phyloP scores from a whole-genome alignment of 108 stramenopile species.

The Asterionellopsis glacialis region DNA sequence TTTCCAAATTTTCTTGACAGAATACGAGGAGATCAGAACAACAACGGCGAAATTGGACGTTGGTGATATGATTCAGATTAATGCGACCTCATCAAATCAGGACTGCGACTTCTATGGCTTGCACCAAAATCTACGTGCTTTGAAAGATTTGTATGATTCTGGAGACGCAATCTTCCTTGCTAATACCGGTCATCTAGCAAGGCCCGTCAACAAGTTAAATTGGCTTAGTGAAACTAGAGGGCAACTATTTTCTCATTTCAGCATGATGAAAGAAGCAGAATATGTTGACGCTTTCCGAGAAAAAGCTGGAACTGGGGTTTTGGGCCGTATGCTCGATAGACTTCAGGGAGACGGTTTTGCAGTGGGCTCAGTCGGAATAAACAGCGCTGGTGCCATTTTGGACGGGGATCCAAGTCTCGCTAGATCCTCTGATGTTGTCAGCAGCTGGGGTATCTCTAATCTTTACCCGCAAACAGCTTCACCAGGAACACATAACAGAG shows the following conservation, averaged over 20 bases:
- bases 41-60: conserved; percentile 15
- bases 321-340: conserved; percentile 5
- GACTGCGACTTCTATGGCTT: conserved; percentile 39
- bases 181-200: conserved; percentile 29
- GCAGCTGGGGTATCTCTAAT: too few relatives aligned
- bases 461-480: too few relatives aligned
- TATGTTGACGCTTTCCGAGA: conserved; percentile 30
- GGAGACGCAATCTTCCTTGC: conserved; percentile 40
- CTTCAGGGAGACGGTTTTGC: conserved; percentile 14
- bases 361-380: neutral
- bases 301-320: conserved; percentile 30
- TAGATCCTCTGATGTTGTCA: too few relatives aligned
- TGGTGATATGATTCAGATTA: conserved; percentile 12
- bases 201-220: conserved; percentile 11
- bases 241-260: conserved; percentile 57
- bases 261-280: conserved; percentile 27
- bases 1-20: conserved; percentile 12
- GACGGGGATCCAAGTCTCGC: too few relatives aligned
- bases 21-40: conserved; percentile 30
- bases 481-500: too few relatives aligned
- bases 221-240: conserved; percentile 9
- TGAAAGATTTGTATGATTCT: conserved; percentile 27
- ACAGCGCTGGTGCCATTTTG: too few relatives aligned
- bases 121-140: conserved; percentile 18
- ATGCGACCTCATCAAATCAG: conserved; percentile 19